Percentiles rank a stretch among this genome's conserved stretches.
Conservation (phyloP, 1,284 basidiomycete species). For the Chalciporus sp. region DNA sequence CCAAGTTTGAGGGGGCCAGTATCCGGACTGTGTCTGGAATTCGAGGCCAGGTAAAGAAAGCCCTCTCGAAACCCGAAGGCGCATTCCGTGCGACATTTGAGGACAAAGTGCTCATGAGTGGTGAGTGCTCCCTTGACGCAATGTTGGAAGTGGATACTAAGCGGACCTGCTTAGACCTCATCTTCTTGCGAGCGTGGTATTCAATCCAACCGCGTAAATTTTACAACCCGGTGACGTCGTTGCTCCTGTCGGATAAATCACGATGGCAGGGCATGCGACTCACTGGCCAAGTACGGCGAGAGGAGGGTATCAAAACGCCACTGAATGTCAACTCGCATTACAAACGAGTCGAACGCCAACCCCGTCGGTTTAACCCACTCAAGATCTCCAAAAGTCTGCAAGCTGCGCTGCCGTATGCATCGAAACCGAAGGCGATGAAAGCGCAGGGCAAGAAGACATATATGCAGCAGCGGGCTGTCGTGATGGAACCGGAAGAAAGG, state of each 20-base stretch:
- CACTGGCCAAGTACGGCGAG: constrained; percentile 89
- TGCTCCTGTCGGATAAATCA: constrained; percentile 80
- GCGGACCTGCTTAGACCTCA: constrained; percentile 64
- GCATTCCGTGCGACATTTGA: constrained; percentile 97
- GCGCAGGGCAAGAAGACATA: constrained; percentile 80
- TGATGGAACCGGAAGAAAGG: constrained; percentile 94
- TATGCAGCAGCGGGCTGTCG: constrained; percentile 89
- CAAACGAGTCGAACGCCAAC: constrained; percentile 77
- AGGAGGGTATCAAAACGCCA: constrained; percentile 85
- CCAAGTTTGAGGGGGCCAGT: constrained; percentile 98
- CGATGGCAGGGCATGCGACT: constrained; percentile 93
- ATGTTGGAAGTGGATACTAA: constrained; percentile 4
- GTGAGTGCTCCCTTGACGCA: constrained; percentile 49
- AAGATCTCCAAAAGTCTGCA: constrained; percentile 90
- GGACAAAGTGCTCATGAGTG: constrained; percentile 96
- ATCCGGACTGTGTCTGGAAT: constrained; percentile 96
- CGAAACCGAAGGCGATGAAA: constrained; percentile 87
- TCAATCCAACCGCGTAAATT: constrained; percentile 93
- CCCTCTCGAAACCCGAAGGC: constrained; percentile 91
- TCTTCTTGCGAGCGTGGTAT: constrained; percentile 98
- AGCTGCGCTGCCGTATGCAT: constrained; percentile 86
- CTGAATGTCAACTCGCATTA: constrained; percentile 86
- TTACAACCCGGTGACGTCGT: constrained; percentile 95
- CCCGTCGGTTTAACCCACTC: constrained; percentile 90
- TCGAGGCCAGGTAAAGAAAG: constrained; percentile 96